phyloP scores from a whole-genome alignment of 495 filamentous ascomycete genomes.

The Aspergillus panamensis region DNA sequence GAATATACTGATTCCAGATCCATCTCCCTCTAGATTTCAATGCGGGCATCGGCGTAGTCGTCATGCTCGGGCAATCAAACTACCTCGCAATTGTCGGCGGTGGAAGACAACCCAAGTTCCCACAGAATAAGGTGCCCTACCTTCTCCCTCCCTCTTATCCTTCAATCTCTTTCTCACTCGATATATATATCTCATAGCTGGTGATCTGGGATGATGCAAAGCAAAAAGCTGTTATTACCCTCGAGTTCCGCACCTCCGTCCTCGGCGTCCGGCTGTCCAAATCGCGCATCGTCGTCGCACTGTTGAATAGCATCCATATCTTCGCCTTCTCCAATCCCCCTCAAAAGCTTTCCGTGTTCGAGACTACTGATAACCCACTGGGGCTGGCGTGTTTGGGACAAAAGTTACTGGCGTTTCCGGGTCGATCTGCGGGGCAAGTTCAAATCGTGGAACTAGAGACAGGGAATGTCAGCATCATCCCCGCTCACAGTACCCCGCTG shows the following conservation, averaged over 20 bases:
- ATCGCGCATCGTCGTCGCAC: conserved; percentile 73
- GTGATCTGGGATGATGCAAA: conserved; percentile 91
- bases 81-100: conserved; percentile 89
- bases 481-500: conserved; percentile 77
- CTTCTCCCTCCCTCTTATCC: neutral
- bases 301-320: conserved; percentile 78
- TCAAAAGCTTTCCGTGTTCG: conserved; percentile 67
- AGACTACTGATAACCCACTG: conserved; percentile 81
- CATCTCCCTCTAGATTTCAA: conserved; percentile 65
- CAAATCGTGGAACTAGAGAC: conserved; percentile 79
- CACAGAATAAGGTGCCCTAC: conserved; percentile 71
- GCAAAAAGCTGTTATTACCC: conserved; percentile 65
- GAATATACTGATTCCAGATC: conserved; percentile 1
- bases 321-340: conserved; percentile 80
- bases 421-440: conserved; percentile 82
- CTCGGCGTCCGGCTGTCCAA: conserved; percentile 74
- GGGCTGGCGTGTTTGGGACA: conserved; percentile 77
- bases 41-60: conserved; percentile 75
- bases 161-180: conserved; percentile 8
- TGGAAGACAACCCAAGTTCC: conserved; percentile 79
- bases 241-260: conserved; percentile 73
- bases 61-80: conserved; percentile 86
- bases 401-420: conserved; percentile 75
- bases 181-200: conserved; percentile 43
- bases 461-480: conserved; percentile 89